Conservation (phyloP, 805 yeast species). For the Wickerhamomyces canadensis region DNA sequence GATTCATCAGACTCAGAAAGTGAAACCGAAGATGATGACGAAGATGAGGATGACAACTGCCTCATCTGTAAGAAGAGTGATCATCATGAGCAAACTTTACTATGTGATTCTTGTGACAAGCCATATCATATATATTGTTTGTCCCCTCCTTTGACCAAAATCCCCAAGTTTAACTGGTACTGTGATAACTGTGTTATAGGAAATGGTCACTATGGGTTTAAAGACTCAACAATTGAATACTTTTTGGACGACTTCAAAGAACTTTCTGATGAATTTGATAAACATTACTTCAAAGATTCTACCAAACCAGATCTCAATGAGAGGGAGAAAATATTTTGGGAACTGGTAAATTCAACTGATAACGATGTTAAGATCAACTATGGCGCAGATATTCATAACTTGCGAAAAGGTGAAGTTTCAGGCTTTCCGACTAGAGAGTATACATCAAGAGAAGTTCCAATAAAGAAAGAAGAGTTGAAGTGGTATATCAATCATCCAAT, state of each 20-base stretch:
- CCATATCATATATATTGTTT: slow-evolving; percentile 66
- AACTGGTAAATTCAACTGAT: slow-evolving; percentile 34
- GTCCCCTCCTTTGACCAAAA: slow-evolving; percentile 42
- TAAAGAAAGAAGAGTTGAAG: slow-evolving; percentile 17
- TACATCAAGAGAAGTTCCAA: slow-evolving; percentile 22
- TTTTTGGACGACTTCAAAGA: slow-evolving; percentile 55
- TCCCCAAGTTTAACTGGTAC: slow-evolving; percentile 67
- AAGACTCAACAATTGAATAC: slow-evolving; percentile 53
- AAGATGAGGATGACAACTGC: slow-evolving; percentile 32
- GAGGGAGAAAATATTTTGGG: slow-evolving; percentile 70
- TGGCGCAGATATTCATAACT: slow-evolving; percentile 81
- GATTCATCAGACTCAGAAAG: slow-evolving; percentile 13
- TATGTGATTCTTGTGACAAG: slow-evolving; percentile 73
- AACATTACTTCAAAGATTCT: slow-evolving; percentile 31
- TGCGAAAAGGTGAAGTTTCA: slow-evolving; percentile 56
- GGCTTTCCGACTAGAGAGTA: slow-evolving; percentile 61
- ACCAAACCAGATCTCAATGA: slow-evolving; percentile 32
- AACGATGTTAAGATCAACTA: slow-evolving; percentile 61
- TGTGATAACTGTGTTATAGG: slow-evolving; percentile 85
- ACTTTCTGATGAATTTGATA: slow-evolving; percentile 46
- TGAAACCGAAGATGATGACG: slow-evolving; percentile 20
- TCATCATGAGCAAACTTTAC: slow-evolving; percentile 41
- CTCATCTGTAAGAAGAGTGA: slow-evolving; percentile 42
- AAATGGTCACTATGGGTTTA: slow-evolving; percentile 84
- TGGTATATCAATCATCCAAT: slow-evolving; percentile 58